These are phyloP conservation scores for Fusarium paranaense DNA, from an alignment of 2,329 filamentous ascomycete genomes.

Conservation along the genomic window DNA sequence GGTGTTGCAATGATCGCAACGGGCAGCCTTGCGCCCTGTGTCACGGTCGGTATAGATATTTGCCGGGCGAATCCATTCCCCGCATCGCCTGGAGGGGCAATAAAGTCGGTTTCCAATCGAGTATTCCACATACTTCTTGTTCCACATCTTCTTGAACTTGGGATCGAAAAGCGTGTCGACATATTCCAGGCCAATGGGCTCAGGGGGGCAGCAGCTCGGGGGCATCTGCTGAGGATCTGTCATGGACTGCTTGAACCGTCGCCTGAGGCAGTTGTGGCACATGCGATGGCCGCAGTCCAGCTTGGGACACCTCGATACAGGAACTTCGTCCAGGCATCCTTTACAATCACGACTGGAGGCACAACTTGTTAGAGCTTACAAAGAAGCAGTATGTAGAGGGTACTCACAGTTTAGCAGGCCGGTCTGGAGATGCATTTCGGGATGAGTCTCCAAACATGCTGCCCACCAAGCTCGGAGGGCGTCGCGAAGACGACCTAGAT, in stretches of 20 bases:
- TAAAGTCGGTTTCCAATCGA: constrained; percentile 81
- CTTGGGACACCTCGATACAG: constrained; percentile 72
- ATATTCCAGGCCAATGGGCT: constrained; percentile 79
- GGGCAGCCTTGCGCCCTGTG: constrained; percentile 72
- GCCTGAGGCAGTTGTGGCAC: constrained; percentile 81
- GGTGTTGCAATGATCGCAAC: constrained; percentile 77
- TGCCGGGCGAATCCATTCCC: constrained; percentile 81
- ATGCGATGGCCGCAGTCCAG: constrained; percentile 84
- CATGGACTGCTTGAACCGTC: constrained; percentile 79
- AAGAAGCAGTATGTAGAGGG: not conserved
- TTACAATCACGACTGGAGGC: constrained; percentile 74
- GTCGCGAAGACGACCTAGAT: constrained; percentile 43
- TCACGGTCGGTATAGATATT: constrained; percentile 70
- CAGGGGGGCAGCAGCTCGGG: constrained; percentile 80
- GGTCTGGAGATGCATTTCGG: constrained; percentile 44
- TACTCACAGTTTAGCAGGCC: constrained; percentile 42
- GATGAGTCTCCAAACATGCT: constrained; percentile 44
- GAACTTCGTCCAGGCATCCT: constrained; percentile 77
- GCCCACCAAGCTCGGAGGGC: constrained; percentile 43
- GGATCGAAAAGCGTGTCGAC: constrained; percentile 80
- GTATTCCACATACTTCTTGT: constrained; percentile 82
- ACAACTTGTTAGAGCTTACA: constrained; percentile 22
- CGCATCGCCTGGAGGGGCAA: constrained; percentile 79
- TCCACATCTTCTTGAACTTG: constrained; percentile 83
- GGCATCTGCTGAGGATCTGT: constrained; percentile 86